A percentile compares a stretch with the other conserved stretches of the same genome.
Evolutionary conservation across 805 yeast genomes (phyloP).

Genomic region (Ogataea henricii): DNA sequence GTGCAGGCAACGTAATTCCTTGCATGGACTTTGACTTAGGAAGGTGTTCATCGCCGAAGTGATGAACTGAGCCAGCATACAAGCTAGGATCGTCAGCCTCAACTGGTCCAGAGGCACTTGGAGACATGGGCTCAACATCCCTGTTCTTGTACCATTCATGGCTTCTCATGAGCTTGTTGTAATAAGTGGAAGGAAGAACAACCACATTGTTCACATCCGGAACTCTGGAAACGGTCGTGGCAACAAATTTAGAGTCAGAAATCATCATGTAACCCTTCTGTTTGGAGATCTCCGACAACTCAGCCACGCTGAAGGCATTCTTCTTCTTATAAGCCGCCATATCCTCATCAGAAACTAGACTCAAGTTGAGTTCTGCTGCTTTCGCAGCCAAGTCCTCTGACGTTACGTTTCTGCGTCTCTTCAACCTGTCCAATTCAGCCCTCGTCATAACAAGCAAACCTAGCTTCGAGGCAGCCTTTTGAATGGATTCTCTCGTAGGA

Average conservation of each 20-base stretch:
- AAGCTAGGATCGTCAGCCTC: slow-evolving; percentile 21
- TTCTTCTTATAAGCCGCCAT: slow-evolving; percentile 18
- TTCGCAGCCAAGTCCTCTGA: slow-evolving; percentile 36
- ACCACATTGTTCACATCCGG: slow-evolving; percentile 61
- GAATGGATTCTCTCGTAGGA: slow-evolving; percentile 12
- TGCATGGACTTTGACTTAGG: slow-evolving; percentile 9
- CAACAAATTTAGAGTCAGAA: slow-evolving; percentile 60
- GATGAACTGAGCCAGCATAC: slow-evolving; percentile 26
- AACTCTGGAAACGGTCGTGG: slow-evolving; percentile 57
- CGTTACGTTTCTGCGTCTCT: slow-evolving; percentile 29
- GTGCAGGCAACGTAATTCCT: background rate
- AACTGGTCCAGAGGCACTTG: slow-evolving; percentile 9
- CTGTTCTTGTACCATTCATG: slow-evolving; percentile 36
- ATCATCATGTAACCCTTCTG: slow-evolving; percentile 52
- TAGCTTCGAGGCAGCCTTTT: slow-evolving; percentile 27
- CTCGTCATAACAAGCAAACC: slow-evolving; percentile 38
- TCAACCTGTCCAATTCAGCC: slow-evolving; percentile 35
- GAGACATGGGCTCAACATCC: slow-evolving; percentile 13
- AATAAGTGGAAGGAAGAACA: slow-evolving; percentile 65
- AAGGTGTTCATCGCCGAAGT: slow-evolving; percentile 19
- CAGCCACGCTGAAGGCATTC: slow-evolving; percentile 18
- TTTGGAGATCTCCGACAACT: slow-evolving; percentile 43
- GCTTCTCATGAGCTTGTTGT: slow-evolving; percentile 54
- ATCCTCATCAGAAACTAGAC: slow-evolving; percentile 33
- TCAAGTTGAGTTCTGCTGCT: slow-evolving; percentile 46